phyloP scores from a whole-genome alignment of 2,329 filamentous ascomycete species.

The Talaromyces sp. region DNA sequence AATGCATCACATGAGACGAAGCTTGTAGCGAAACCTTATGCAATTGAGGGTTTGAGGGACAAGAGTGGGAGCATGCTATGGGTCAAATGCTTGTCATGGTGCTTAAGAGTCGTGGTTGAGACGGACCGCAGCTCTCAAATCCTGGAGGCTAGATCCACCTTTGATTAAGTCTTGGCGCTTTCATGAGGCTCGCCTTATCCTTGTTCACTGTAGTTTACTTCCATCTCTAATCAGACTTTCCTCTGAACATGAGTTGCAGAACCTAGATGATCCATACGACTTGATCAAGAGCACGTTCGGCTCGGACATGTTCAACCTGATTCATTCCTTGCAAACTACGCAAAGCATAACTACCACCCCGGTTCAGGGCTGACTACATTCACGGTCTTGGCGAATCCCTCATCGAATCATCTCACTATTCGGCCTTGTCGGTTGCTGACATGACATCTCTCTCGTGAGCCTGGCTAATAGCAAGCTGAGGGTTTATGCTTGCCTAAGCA shows the following conservation, averaged over 20 bases:
- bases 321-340: neutral
- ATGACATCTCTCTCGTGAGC: neutral
- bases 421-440: conserved; percentile 1
- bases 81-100: neutral
- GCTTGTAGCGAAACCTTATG: neutral
- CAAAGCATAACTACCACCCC: neutral
- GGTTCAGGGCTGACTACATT: neutral
- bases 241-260: neutral
- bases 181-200: neutral
- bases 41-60: neutral
- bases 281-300: neutral
- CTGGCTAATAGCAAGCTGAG: neutral
- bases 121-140: neutral
- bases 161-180: conserved; percentile 3
- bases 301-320: neutral
- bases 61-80: neutral
- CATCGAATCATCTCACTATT: neutral
- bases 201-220: neutral
- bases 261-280: neutral
- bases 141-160: neutral
- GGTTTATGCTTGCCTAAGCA: neutral
- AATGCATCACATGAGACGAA: conserved; percentile 10
- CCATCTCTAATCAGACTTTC: neutral
- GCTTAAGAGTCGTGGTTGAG: neutral
- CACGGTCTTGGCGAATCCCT: neutral